These are phyloP conservation scores for Rhizopus arrhizus DNA, from an alignment of 371 early-diverging fungal genomes.

Conservation along the genomic window DNA sequence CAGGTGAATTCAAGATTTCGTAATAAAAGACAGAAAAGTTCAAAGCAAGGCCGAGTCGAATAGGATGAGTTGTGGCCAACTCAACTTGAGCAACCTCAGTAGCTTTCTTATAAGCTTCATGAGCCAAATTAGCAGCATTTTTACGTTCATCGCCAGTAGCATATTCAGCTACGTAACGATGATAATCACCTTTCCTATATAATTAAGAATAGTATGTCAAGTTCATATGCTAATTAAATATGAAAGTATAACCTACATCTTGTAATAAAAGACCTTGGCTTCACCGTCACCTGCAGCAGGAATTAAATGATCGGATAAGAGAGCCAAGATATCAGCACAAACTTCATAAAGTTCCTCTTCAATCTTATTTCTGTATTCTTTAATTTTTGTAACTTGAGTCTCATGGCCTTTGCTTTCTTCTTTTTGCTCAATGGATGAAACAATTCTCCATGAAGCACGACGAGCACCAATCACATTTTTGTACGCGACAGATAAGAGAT, in stretches of 20 bases:
- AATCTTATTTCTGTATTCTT: conserved; percentile 88
- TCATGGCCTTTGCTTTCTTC: conserved; percentile 91
- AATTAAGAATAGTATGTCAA: conserved; percentile 1
- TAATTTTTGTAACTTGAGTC: conserved; percentile 84
- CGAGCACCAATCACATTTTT: conserved; percentile 99
- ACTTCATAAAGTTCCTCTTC: conserved; percentile 93
- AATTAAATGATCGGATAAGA: conserved; percentile 89
- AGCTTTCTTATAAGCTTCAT: conserved; percentile 96
- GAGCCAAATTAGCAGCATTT: conserved; percentile 84
- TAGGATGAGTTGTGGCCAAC: conserved; percentile 97
- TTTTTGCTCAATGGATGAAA: conserved; percentile 97
- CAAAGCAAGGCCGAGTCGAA: conserved; percentile 98
- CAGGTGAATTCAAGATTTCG: conserved; percentile 98
- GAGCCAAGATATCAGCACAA: conserved; percentile 93
- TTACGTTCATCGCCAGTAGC: conserved; percentile 81
- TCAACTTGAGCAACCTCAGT: conserved; percentile 92
- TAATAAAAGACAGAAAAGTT: conserved; percentile 99
- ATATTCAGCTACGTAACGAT: conserved; percentile 99
- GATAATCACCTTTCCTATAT: conserved; percentile 97
- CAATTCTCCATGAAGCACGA: conserved; percentile 99
- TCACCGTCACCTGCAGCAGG: conserved; percentile 85
- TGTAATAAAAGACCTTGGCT: conserved; percentile 98
- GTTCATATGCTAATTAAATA: background rate
- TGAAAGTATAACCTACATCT: conserved; percentile 76
- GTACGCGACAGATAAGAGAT: conserved; percentile 99